Evolutionary conservation across 495 filamentous ascomycete species (phyloP).

Genomic region (Aspergillus avenaceus): DNA sequence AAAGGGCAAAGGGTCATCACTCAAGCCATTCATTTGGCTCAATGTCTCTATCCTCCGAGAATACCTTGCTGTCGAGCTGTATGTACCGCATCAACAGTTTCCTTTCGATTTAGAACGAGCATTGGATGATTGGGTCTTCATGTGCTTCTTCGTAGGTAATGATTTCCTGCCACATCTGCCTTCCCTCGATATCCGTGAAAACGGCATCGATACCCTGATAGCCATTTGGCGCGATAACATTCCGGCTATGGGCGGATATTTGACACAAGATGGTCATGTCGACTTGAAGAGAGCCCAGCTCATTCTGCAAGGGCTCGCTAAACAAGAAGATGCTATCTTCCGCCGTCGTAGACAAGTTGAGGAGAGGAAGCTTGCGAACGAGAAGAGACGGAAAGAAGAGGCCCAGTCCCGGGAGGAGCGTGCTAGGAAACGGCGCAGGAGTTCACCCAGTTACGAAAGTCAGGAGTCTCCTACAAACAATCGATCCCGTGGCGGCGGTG

Average conservation of each 20-base stretch:
- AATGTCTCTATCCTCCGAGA: conserved; percentile 89
- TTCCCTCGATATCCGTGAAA: conserved; percentile 92
- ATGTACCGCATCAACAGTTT: conserved; percentile 73
- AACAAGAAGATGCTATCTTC: conserved; percentile 96
- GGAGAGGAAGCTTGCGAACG: conserved; percentile 71
- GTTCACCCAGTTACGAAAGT: conserved; percentile 43
- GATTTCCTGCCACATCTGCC: conserved; percentile 97
- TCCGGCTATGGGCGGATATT: conserved; percentile 85
- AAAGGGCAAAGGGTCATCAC: conserved; percentile 62
- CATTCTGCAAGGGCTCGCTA: conserved; percentile 84
- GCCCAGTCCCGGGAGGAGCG: conserved; percentile 49
- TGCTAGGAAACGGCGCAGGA: conserved; percentile 38
- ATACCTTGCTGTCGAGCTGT: conserved; percentile 86
- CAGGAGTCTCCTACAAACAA: conserved; percentile 20
- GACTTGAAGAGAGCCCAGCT: conserved; percentile 81
- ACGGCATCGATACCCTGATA: conserved; percentile 93
- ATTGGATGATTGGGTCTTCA: conserved; percentile 99
- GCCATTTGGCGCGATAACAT: conserved; percentile 95
- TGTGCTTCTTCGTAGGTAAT: conserved; percentile 99
- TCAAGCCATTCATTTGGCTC: conserved; percentile 97
- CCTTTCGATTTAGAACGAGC: conserved; percentile 88
- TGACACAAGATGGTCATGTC: conserved; percentile 91
- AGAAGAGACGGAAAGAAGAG: conserved; percentile 72
- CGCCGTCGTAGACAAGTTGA: conserved; percentile 75
- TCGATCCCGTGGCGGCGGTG: conserved; percentile 26